Conservation (phyloP, 2,329 filamentous ascomycete species). For the Ophiosphaerella herpotricha region DNA sequence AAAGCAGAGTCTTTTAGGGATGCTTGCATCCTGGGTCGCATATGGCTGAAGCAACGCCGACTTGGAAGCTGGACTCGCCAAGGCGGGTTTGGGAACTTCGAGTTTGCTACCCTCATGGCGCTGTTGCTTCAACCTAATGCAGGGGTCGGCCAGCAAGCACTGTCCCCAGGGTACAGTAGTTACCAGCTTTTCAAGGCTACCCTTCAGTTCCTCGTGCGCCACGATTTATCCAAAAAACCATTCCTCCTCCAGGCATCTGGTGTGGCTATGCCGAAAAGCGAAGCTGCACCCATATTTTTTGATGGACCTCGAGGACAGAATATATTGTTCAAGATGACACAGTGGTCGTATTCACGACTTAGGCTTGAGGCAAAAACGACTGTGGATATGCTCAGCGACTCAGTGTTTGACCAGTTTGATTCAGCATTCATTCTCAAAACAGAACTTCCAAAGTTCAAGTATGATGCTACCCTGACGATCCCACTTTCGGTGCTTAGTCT, state of each 20-base stretch:
- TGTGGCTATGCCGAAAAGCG: constrained; percentile 45
- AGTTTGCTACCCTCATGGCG: constrained; percentile 83
- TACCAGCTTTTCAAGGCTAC: constrained; percentile 94
- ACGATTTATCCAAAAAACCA: constrained; percentile 71
- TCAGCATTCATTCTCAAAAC: constrained; percentile 75
- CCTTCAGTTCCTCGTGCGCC: constrained; percentile 81
- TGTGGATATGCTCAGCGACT: constrained; percentile 74
- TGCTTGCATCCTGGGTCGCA: constrained; percentile 81
- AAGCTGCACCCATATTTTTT: constrained; percentile 71
- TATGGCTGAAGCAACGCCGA: constrained; percentile 88
- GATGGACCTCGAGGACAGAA: constrained; percentile 78
- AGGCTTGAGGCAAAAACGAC: constrained; percentile 76
- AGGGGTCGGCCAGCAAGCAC: constrained; percentile 68
- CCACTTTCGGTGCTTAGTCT: constrained; percentile 40
- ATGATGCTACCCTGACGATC: constrained; percentile 58
- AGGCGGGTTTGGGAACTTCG: constrained; percentile 91
- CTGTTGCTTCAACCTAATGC: constrained; percentile 79
- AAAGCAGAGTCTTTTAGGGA: constrained; percentile 76
- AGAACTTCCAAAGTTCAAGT: constrained; percentile 57
- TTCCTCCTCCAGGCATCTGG: constrained; percentile 55
- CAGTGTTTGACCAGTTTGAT: constrained; percentile 78
- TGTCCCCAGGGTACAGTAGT: constrained; percentile 82
- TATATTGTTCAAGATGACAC: constrained; percentile 85
- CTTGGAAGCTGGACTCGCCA: constrained; percentile 70
- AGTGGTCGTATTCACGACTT: constrained; percentile 78